Percentiles rank a stretch among this genome's conserved stretches.
These are phyloP conservation scores for Vaccinium vitisidaea DNA, from an alignment of 148 eudicot species.

Conservation along the genomic window DNA sequence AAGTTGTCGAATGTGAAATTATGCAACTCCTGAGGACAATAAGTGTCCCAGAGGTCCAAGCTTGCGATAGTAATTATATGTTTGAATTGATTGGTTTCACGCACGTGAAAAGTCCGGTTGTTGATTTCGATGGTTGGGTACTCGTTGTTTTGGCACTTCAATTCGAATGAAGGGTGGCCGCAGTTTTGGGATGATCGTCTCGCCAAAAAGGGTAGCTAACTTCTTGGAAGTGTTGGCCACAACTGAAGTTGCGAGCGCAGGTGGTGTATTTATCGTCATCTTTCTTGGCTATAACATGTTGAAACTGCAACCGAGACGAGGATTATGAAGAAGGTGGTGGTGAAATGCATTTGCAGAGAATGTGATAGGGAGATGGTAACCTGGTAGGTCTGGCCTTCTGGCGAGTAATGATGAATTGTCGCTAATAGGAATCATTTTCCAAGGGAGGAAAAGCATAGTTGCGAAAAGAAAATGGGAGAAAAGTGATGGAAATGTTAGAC, in stretches of 20 bases:
- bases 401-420: background rate
- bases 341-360: background rate
- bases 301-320: background rate
- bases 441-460: background rate
- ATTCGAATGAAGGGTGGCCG: conserved; percentile 25
- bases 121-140: background rate
- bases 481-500: background rate
- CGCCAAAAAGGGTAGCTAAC: conserved; percentile 40
- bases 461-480: background rate
- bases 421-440: background rate
- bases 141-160: conserved; percentile 12
- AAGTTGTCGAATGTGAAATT: background rate
- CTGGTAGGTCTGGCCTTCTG: background rate
- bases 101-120: background rate
- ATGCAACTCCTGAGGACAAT: background rate
- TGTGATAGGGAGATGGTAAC: too few species aligned
- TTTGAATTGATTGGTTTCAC: background rate
- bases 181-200: conserved; percentile 16
- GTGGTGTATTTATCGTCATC: background rate
- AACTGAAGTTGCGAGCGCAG: background rate
- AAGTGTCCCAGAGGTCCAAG: background rate
- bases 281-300: background rate
- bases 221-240: background rate
- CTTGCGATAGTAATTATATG: background rate
- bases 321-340: background rate